Percentiles rank a stretch among this genome's conserved stretches.
These are phyloP conservation scores for Penicillium soppii DNA, from an alignment of 495 filamentous ascomycete species.

Conservation along the genomic window DNA sequence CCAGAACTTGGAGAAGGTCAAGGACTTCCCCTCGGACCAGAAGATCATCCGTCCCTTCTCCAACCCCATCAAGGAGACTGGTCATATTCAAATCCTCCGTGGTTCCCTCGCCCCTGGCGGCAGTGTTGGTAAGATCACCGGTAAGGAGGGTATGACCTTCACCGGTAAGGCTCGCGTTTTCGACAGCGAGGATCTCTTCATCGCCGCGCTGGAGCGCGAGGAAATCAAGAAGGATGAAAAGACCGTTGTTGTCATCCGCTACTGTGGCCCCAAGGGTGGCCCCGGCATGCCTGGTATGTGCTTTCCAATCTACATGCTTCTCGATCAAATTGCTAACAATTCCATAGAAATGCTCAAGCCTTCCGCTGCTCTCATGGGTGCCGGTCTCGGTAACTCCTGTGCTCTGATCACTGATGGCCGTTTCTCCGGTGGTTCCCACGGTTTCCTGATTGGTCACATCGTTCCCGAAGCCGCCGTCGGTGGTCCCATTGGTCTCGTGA, in stretches of 20 bases:
- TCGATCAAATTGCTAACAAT: not conserved
- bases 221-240: constrained; percentile 96
- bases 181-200: constrained; percentile 80
- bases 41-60: constrained; percentile 87
- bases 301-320: not conserved
- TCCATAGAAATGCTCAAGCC: constrained; percentile 76
- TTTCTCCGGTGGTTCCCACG: constrained; percentile 51
- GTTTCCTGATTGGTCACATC: constrained; percentile 55
- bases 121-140: constrained; percentile 96
- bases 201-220: constrained; percentile 70
- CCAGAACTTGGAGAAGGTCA: constrained; percentile 78
- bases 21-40: constrained; percentile 80
- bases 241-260: constrained; percentile 95
- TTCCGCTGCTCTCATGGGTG: constrained; percentile 87
- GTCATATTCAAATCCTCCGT: constrained; percentile 95
- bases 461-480: constrained; percentile 58
- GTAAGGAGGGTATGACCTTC: constrained; percentile 92
- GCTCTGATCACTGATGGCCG: constrained; percentile 49
- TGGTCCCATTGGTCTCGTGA: constrained; percentile 55
- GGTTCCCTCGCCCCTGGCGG: constrained; percentile 89
- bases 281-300: constrained; percentile 83
- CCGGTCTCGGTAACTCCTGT: constrained; percentile 69
- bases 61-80: constrained; percentile 90
- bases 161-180: constrained; percentile 85
- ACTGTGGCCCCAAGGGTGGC: constrained; percentile 92